Evolutionary conservation across 139 green algal species (phyloP).

Genomic region (Zygnema circumcarinatum): DNA sequence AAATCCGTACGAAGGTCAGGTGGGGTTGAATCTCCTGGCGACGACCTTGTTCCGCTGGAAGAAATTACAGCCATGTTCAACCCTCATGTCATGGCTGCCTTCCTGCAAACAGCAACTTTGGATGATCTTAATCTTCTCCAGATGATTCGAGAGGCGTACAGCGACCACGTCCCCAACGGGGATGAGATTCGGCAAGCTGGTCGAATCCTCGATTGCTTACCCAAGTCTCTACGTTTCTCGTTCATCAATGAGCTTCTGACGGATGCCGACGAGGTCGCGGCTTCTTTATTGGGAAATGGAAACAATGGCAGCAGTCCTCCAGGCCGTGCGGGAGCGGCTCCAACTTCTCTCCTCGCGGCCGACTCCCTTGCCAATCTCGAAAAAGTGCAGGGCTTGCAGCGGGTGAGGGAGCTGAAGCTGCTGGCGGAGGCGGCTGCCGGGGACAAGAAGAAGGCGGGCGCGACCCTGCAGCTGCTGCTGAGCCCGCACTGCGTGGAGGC

Average conservation of each 20-base stretch:
- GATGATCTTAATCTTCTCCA: background rate
- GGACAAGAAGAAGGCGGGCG: conserved; percentile 2
- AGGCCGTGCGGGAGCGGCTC: background rate
- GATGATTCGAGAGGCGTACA: background rate
- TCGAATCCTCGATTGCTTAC: background rate
- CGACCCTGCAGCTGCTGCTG: background rate
- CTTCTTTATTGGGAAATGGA: background rate
- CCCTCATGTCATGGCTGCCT: conserved; percentile 7
- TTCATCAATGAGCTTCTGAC: conserved; percentile 15
- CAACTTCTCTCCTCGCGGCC: background rate
- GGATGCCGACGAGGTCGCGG: background rate
- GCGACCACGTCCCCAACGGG: background rate
- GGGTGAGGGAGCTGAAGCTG: background rate
- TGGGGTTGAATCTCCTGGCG: background rate
- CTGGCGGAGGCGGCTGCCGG: background rate
- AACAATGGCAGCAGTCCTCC: background rate
- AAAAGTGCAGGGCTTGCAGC: background rate
- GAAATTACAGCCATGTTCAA: conserved; percentile 14
- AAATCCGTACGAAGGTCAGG: background rate
- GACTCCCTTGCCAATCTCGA: background rate
- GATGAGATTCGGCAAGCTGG: conserved; percentile 2
- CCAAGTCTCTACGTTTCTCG: background rate
- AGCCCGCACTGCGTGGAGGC: background rate
- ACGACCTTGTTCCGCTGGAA: background rate
- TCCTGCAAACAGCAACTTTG: background rate